Conservation (phyloP, 805 yeast species). For the Zygosaccharomyces kombuchaensis region DNA sequence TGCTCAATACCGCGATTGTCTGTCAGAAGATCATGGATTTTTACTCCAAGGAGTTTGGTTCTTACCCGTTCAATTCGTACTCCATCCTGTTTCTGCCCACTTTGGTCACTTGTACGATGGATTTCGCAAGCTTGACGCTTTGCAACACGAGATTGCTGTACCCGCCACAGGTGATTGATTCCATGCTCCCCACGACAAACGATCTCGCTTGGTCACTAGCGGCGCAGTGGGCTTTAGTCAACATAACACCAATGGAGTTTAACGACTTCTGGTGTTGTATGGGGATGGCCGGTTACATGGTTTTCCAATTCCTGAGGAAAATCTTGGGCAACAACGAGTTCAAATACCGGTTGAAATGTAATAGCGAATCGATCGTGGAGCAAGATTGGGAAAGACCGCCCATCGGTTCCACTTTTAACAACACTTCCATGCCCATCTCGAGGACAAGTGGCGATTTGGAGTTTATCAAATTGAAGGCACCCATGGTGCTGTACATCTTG, state of each 20-base stretch:
- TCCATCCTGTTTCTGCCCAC: constrained; percentile 70
- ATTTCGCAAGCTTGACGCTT: constrained; percentile 54
- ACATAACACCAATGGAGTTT: constrained; percentile 72
- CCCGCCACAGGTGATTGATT: constrained; percentile 72
- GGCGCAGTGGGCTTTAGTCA: constrained; percentile 90
- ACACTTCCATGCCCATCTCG: constrained; percentile 32
- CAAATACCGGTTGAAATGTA: constrained; percentile 61
- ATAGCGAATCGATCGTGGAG: constrained; percentile 62
- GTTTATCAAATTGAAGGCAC: constrained; percentile 76
- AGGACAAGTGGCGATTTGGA: constrained; percentile 45
- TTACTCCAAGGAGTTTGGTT: constrained; percentile 83
- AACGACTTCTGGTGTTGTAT: constrained; percentile 86
- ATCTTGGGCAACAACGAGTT: constrained; percentile 84
- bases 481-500: constrained; percentile 74
- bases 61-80: constrained; percentile 85
- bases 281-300: constrained; percentile 83
- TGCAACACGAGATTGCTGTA: constrained; percentile 68
- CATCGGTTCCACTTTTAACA: constrained; percentile 56
- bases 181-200: constrained; percentile 67
- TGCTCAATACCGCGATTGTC: constrained; percentile 71
- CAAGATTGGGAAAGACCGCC: constrained; percentile 79
- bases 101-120: constrained; percentile 44
- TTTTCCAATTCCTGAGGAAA: constrained; percentile 59
- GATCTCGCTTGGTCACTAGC: constrained; percentile 66
- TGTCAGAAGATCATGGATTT: constrained; percentile 76